A percentile compares a stretch with the other conserved stretches of the same genome.
phyloP scores from a whole-genome alignment of 202 grass and related monocot genomes.

The Schoenoplectus tabernaemontani region DNA sequence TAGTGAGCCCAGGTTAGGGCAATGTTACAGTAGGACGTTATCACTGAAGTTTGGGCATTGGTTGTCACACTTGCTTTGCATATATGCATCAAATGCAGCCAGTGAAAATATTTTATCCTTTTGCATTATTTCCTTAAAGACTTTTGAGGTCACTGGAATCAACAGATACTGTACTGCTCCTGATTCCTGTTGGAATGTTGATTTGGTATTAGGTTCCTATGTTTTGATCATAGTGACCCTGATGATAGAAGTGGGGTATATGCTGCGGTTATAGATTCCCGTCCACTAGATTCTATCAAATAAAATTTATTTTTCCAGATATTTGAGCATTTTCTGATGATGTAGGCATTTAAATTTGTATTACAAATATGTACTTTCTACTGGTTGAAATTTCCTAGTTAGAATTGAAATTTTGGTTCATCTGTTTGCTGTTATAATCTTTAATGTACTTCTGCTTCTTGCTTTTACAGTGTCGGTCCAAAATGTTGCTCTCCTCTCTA shows the following conservation, averaged over 20 bases:
- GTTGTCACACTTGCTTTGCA: not conserved
- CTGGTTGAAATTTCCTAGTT: not conserved
- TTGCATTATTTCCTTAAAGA: not conserved
- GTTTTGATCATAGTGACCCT: not conserved
- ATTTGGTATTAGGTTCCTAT: slow-evolving; percentile 3
- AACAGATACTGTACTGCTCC: not conserved
- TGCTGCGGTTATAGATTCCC: not conserved
- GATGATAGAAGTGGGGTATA: not conserved
- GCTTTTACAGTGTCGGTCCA: not conserved
- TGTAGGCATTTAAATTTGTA: not conserved
- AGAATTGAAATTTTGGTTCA: not conserved
- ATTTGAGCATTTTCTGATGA: not conserved
- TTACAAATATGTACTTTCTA: not conserved
- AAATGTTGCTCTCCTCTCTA: not conserved
- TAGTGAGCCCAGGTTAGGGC: not conserved
- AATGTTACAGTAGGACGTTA: not conserved
- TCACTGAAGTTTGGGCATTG: not conserved
- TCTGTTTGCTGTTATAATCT: not conserved
- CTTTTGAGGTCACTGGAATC: not conserved
- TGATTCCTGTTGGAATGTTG: not conserved
- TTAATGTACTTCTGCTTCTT: not conserved
- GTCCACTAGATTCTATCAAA: not conserved
- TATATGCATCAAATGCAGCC: not conserved
- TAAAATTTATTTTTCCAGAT: not conserved
- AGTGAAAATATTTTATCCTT: not conserved